Evolutionary conservation across 768 basidiomycete genomes (phyloP).

Genomic region (Tephrocybe sp.): DNA sequence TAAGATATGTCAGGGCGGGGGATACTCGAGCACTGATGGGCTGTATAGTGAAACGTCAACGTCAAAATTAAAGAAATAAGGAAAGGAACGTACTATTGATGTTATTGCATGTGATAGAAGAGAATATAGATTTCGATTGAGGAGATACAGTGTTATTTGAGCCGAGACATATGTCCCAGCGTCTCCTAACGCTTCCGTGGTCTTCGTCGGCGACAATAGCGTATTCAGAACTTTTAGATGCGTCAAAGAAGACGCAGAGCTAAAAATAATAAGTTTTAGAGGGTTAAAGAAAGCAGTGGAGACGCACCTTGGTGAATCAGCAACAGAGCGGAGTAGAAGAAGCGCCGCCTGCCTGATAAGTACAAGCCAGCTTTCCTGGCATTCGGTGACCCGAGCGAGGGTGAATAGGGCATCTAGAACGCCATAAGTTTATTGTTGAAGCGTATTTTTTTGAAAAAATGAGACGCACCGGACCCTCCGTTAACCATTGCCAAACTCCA

Average conservation of each 20-base stretch:
- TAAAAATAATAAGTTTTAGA: constrained; percentile 21
- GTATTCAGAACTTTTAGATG: constrained; percentile 54
- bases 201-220: constrained; percentile 37
- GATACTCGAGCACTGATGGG: constrained; percentile 58
- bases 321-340: constrained; percentile 52
- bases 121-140: constrained; percentile 46
- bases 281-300: background rate
- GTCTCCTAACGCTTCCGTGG: constrained; percentile 26
- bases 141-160: constrained; percentile 43
- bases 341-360: constrained; percentile 51
- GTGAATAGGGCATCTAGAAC: constrained; percentile 39
- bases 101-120: constrained; percentile 40
- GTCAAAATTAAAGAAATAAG: background rate
- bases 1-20: constrained; percentile 46
- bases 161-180: constrained; percentile 30
- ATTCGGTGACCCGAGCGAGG: constrained; percentile 35
- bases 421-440: background rate
- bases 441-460: background rate
- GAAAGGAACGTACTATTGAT: constrained; percentile 46
- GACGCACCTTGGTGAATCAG: constrained; percentile 51
- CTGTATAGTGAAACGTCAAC: constrained; percentile 30
- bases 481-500: constrained; percentile 44
- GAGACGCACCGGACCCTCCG: constrained; percentile 28
- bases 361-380: constrained; percentile 54
- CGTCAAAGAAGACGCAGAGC: constrained; percentile 43